Conservation (phyloP, 257 asterid genomes). For the Perilla frutescens region DNA sequence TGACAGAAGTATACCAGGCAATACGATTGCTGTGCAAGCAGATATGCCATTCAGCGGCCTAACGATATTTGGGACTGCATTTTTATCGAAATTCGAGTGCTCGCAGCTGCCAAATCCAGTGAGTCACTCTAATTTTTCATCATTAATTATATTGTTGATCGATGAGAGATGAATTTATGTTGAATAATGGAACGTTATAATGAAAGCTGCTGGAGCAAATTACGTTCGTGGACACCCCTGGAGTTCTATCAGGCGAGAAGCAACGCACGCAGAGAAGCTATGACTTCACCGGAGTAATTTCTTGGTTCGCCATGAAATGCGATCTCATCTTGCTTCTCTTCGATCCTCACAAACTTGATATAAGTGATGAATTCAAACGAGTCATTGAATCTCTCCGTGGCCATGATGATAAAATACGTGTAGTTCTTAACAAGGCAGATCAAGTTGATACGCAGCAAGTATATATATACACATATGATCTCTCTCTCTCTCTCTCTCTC, state of each 20-base stretch:
- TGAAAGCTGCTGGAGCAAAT: slow-evolving; percentile 54
- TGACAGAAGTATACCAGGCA: slow-evolving; percentile 82
- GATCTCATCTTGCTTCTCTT: slow-evolving; percentile 61
- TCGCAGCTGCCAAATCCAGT: slow-evolving; percentile 66
- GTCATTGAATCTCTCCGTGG: slow-evolving; percentile 80
- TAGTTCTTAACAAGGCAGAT: slow-evolving; percentile 71
- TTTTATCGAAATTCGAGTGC: slow-evolving; percentile 62
- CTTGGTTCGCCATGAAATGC: slow-evolving; percentile 65
- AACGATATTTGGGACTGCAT: slow-evolving; percentile 58
- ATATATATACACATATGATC: slow-evolving; percentile 9
- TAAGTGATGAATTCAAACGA: slow-evolving; percentile 82
- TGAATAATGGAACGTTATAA: too few species aligned
- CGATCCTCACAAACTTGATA: slow-evolving; percentile 66
- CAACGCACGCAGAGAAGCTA: slow-evolving; percentile 63
- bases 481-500: too few species aligned
- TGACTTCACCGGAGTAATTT: slow-evolving; percentile 60
- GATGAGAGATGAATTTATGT: too few species aligned
- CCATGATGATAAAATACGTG: slow-evolving; percentile 82
- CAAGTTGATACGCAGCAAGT: slow-evolving; percentile 68
- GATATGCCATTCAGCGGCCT: slow-evolving; percentile 82
- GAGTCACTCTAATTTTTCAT: slow-evolving; percentile 26
- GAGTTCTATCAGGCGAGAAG: slow-evolving; percentile 72
- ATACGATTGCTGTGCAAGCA: slow-evolving; percentile 80
- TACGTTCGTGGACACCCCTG: slow-evolving; percentile 65
- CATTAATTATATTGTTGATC: too few species aligned